phyloP scores from a whole-genome alignment of 2,329 filamentous ascomycete genomes.

The Aspergillus chevalieri region DNA sequence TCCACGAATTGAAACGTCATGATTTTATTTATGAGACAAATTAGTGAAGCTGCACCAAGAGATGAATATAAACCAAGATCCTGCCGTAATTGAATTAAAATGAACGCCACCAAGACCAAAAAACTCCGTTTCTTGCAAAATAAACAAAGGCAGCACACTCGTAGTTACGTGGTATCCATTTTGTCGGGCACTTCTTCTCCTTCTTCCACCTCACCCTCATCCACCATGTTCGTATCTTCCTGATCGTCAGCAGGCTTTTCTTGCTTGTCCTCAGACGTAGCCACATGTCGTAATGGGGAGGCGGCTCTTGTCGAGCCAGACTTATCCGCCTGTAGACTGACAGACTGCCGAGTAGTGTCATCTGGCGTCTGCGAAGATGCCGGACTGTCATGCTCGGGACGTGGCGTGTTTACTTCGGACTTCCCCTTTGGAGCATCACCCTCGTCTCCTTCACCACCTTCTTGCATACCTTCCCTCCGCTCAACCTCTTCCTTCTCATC shows the following conservation, averaged over 20 bases:
- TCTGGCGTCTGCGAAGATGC: constrained; percentile 33
- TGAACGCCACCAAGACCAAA: constrained; percentile 17
- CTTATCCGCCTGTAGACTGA: constrained; percentile 27
- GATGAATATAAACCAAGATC: constrained; percentile 16
- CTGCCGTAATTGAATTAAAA: constrained; percentile 2
- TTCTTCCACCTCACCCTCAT: constrained; percentile 44
- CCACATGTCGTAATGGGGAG: constrained; percentile 35
- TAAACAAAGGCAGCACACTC: constrained; percentile 7
- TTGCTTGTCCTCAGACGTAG: constrained; percentile 30
- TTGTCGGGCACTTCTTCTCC: constrained; percentile 52
- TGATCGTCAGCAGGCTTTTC: constrained; percentile 33
- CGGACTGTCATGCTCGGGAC: constrained; percentile 42
- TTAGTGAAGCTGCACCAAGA: background rate
- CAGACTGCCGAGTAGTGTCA: constrained; percentile 22
- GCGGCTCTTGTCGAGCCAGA: constrained; percentile 23
- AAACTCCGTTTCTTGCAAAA: constrained; percentile 24
- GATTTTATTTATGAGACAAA: too few species aligned
- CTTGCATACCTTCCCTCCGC: constrained; percentile 72
- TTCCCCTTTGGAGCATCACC: constrained; percentile 46
- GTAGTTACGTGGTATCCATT: constrained; percentile 57
- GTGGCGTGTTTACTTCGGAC: constrained; percentile 44
- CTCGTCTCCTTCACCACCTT: constrained; percentile 53
- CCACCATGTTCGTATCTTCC: constrained; percentile 58
- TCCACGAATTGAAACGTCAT: constrained; percentile 3
- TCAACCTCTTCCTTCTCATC: constrained; percentile 96